Base-by-base conservation (phyloP, 176 grass and related monocot genomes). In the Oryza meridionalis region DNA sequence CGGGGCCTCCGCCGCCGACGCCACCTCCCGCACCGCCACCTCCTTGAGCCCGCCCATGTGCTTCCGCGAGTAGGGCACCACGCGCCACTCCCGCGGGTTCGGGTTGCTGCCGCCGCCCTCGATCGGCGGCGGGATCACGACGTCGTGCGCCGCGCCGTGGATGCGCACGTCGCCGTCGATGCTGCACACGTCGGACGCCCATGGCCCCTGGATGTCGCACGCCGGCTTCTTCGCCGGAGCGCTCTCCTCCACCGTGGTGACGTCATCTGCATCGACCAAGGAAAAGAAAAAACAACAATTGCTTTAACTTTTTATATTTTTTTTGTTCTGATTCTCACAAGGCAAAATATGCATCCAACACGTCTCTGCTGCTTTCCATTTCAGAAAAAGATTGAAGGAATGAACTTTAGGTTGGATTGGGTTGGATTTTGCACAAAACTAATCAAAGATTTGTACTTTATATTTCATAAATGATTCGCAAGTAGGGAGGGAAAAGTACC, bases 51-150 rank as follows among this genome's bases (percentile, higher is more conserved):
- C 79, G 21, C 7, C 22, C 74, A 89, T 82, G 77, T 93, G 77
- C 83, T 93, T 93, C 9, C 94, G 73, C 2, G 94, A 91, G 77
- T 96, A 96, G 0, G 94, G 94, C 21, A 81, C 67, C 33, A 96
- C 27, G 16, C 16, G 85, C 94, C 94, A 96, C 29, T 91, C 88
- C 59, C 89, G 94, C 13, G 84, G 74, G 77, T 89, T 86, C 7
- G 88, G 77, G 80, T 89, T 88, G 65, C 8, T 32, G 65, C 78
- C 76, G 65, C 82, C 78, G 90, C 78, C 66, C 73, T 86, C 88
- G 88, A 75, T 77, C 62, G 72, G n/a, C 12, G 93, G 93, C 27
- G 53, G 51, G 84, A 92, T 69, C 55, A 95, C 13, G 62, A 95
- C 55, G 5, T 88, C 58, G 55, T 61, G 86, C 0, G 76, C 15